Base-by-base conservation (phyloP, 805 yeast genomes). In the Metschnikowia drakensbergensis region DNA sequence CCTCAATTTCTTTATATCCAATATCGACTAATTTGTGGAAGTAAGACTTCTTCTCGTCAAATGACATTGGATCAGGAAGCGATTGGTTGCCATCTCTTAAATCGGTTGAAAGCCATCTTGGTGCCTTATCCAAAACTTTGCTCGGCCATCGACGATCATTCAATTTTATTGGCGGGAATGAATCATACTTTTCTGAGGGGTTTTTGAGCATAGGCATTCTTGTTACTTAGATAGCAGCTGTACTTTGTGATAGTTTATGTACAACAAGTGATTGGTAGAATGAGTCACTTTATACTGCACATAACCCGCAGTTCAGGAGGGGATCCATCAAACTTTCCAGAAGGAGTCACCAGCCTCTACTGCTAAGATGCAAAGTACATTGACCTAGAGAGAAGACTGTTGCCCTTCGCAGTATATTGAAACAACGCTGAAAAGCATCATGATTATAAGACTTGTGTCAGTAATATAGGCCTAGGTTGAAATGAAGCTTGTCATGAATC, bases 21-120 rank as follows among this genome's bases (percentile, higher is more conserved):
- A 86, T 67, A 27, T 83, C 86, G 11, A 86, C 76, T 37, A 86
- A 71, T 63, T 84, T 83, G 47, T 78, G 69, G 64, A 86, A 85
- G 67, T 83, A 86, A 47, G 73, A 79, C 60, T 82, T 82, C 68
- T 86, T 86, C 59, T 86, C 91, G n/a, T 72, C 83, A 37, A 85
- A 73, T n/a, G 85, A 75, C 95, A 86, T 86, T 46, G 94, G 95
- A 61, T 86, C 94, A 0, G 94, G 92, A 56, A 86, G 75, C 5
- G 91, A 83, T 69, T 86, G 94, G 66, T 86, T 86, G 30, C 95
- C 95, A 62, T 86, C 95, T 59, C 95, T 77, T 52, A 86, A 74
- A 61, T 87, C 95, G 3, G 95, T 86, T 22, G 91, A 83, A 41
- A 87, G 71, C 94, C 94, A 86, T 56, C 94, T 72, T 22, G 95